Conservation (phyloP, 805 yeast species). For the Monosporozyma siamensis region DNA sequence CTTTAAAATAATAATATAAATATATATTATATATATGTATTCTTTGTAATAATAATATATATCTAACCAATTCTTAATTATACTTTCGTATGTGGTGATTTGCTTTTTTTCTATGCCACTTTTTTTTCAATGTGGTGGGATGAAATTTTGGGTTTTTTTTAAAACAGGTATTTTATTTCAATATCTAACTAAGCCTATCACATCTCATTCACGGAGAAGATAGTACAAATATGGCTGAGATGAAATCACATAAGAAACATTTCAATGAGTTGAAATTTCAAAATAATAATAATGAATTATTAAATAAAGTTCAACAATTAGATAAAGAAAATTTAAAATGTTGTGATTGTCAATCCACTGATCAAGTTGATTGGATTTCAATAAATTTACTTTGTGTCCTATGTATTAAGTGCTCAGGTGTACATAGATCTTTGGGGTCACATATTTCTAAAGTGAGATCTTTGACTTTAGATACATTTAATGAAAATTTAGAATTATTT, state of each 20-base stretch:
- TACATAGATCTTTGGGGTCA: constrained; percentile 80
- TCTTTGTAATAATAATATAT: too few relatives aligned
- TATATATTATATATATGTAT: not conserved
- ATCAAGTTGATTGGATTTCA: constrained; percentile 77
- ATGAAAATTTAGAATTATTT: constrained; percentile 46
- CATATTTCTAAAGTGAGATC: constrained; percentile 74
- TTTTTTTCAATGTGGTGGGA: too few relatives aligned
- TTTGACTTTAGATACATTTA: constrained; percentile 58
- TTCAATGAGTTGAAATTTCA: constrained; percentile 3
- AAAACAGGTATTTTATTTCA: too few relatives aligned
- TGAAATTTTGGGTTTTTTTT: too few relatives aligned
- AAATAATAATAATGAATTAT: not conserved
- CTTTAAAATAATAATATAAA: not conserved
- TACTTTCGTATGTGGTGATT: too few relatives aligned
- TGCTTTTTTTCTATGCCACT: too few relatives aligned
- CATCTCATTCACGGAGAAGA: too few relatives aligned
- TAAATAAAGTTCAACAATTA: constrained; percentile 21
- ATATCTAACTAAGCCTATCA: too few relatives aligned
- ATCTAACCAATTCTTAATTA: too few relatives aligned
- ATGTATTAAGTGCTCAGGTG: constrained; percentile 80
- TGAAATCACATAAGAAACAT: constrained; percentile 3
- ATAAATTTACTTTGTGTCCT: constrained; percentile 60
- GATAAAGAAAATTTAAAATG: constrained; percentile 55
- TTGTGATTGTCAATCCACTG: constrained; percentile 66
- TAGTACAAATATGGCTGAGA: too few relatives aligned